phyloP scores from a whole-genome alignment of 2,329 filamentous ascomycete genomes.

The Cladophialophora carrionii region DNA sequence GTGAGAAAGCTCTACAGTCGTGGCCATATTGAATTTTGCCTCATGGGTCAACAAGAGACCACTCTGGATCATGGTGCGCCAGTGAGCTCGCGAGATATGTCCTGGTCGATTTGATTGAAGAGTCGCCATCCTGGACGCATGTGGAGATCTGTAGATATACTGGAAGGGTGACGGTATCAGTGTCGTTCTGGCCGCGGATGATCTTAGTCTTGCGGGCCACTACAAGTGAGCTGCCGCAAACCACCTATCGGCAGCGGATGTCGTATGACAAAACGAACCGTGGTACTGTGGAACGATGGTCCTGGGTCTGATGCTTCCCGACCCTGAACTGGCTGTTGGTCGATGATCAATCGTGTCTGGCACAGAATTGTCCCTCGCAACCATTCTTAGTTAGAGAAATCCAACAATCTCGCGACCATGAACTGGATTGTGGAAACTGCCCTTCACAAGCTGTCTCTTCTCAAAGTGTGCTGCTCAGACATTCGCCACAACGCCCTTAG shows the following conservation, averaged over 20 bases:
- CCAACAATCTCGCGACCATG: neutral
- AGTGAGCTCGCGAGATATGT: neutral
- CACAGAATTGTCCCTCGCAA: neutral
- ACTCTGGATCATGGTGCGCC: neutral
- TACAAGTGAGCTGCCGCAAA: neutral
- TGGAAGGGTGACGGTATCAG: neutral
- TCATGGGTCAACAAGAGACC: neutral
- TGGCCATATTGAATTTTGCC: neutral
- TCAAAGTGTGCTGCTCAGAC: conserved; percentile 17
- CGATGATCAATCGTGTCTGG: neutral
- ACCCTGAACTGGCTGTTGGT: neutral
- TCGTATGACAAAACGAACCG: neutral
- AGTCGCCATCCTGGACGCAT: neutral
- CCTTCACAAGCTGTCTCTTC: neutral
- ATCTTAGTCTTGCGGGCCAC: neutral
- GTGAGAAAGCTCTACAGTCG: neutral
- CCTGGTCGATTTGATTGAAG: neutral
- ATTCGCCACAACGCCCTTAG: conserved; percentile 30
- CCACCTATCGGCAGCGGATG: no score
- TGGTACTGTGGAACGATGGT: neutral
- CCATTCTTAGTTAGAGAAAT: neutral
- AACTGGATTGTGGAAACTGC: neutral
- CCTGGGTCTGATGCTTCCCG: neutral
- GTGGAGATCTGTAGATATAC: no score
- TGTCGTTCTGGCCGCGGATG: neutral